Evolutionary conservation across 768 basidiomycete genomes (phyloP), one percentile per base, ranked within the genome.

Genomic region (Mycena polygramma): DNA sequence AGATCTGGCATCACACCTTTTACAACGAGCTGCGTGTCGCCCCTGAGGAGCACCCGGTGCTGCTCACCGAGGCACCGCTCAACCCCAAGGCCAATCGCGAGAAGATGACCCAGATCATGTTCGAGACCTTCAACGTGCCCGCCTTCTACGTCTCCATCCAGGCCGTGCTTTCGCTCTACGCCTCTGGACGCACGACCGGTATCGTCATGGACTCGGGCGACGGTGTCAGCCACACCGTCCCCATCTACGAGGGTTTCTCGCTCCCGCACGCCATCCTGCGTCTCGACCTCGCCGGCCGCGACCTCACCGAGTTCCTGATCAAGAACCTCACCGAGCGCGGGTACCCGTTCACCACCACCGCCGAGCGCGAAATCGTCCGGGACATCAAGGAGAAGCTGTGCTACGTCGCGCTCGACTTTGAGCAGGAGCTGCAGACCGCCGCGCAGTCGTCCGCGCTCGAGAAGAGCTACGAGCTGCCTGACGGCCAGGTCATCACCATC

Each of bases 31-130:
- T 91, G 71, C 89, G 90, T 81, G 90, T 91, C 77, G 90, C 90
- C 7, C 90, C 90, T 49, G 90, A 92, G 79, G 90, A 92, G 83
- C 90, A 91, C 86, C 90, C 90, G 73, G 88, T 91, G 74, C 83
- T 92, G 53, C 84, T 91, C 76, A 92, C 90, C 70, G 90, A 92
- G 79, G 90, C 90, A 35, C 90, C 90, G 11, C 84, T 91, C 72
- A 92, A 92, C 85, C 90, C 90, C 68, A 91, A 92, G 83, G 87
- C 87, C 63, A 91, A 91, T 85, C 82, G 90, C 74, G 90, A 90
- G 81, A 90, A 90, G 86, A 90, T 88, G 87, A 91, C 90, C 72
- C 90, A 92, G 81, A 91, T 91, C 87, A 91, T 91, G 89, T 92
- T 92, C 81, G 90, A 92, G 83, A 92, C 90, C 41, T 92, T 91